Percentiles rank a stretch among this genome's conserved stretches.
These are phyloP conservation scores for Amniculicola lignicola DNA, from an alignment of 495 filamentous ascomycete species.

Conservation along the genomic window DNA sequence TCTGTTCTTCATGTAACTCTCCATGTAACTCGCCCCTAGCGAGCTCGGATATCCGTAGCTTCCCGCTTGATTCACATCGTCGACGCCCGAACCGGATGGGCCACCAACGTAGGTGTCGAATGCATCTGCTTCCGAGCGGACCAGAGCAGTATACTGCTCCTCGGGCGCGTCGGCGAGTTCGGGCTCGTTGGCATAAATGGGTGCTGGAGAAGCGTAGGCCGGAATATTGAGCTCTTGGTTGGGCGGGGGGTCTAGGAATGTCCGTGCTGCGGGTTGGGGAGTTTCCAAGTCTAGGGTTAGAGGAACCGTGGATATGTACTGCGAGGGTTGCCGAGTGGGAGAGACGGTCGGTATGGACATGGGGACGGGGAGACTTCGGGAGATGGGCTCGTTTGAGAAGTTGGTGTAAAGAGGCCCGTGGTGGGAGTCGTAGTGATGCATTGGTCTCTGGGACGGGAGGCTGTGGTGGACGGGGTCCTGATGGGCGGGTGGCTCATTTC, in stretches of 20 bases:
- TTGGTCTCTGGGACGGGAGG: conserved; percentile 13
- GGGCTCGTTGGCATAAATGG: conserved; percentile 18
- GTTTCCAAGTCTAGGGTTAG: conserved; percentile 8
- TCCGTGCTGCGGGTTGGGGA: conserved; percentile 45
- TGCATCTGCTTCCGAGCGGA: neutral
- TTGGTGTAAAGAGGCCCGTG: conserved; percentile 8
- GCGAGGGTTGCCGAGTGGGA: no score
- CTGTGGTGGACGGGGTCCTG: conserved; percentile 22
- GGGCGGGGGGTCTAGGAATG: conserved; percentile 38
- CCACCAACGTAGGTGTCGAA: conserved; percentile 31
- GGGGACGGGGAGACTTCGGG: neutral
- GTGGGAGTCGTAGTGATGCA: conserved; percentile 8
- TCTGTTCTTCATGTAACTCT: conserved; percentile 30
- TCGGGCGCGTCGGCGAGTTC: conserved; percentile 12
- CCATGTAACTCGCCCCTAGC: conserved; percentile 31
- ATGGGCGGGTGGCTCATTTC: neutral
- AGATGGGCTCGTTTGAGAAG: neutral
- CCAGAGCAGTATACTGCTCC: neutral
- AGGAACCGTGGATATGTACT: no score
- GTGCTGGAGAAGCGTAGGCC: conserved; percentile 8
- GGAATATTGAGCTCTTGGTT: neutral
- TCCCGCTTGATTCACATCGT: conserved; percentile 28
- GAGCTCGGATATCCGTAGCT: conserved; percentile 27
- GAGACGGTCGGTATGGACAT: neutral
- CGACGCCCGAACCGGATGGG: conserved; percentile 24